Evolutionary conservation across 805 yeast species (phyloP), one percentile per base, ranked within the genome.

Genomic region (Pichia heedii): DNA sequence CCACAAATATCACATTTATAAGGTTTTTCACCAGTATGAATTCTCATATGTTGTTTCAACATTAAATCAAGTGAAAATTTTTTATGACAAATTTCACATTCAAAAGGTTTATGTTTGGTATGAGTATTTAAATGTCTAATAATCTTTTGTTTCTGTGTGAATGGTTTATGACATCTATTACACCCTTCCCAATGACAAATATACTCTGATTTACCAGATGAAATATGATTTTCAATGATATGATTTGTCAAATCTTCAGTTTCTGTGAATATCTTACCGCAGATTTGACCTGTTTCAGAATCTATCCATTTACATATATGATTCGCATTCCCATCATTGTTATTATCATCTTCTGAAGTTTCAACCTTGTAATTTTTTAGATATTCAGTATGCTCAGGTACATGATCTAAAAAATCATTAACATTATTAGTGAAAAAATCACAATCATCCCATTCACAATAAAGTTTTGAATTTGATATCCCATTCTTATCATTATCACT

Each of bases 11-110:
- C 67, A 61, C 98, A 90, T 42, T 61, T 61, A 59, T 72, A 88
- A 1, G 97, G 97, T 55, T 79, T 84, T 54, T 88, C 97, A 3
- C 96, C 96, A 1, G 90, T 78, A 60, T 90, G 97, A 3, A 76
- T 79, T 41, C 96, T 68, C 67, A 73, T 61, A 62, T 93, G 98
- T 62, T 87, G 96, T 36, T 73, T 71, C 36, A 93, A 68, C 72
- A 83, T 82, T 27, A 81, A 67, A 40, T 83, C 85, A 36, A 84
- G 85, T 5, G 94, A 84, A 61, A 90, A 88, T 12, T 69, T 59
- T 44, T 80, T 77, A 3, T 76, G 71, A 60, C 98, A 93, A 0
- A 71, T 57, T 0, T 65, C 55, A 63, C 98, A 93, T 46, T 69
- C 68, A 59, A 73, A 83, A 0, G 97, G 97, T 57, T 81, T 79